Conservation (phyloP, 2,329 filamentous ascomycete species). For the Apiospora saccharicola region DNA sequence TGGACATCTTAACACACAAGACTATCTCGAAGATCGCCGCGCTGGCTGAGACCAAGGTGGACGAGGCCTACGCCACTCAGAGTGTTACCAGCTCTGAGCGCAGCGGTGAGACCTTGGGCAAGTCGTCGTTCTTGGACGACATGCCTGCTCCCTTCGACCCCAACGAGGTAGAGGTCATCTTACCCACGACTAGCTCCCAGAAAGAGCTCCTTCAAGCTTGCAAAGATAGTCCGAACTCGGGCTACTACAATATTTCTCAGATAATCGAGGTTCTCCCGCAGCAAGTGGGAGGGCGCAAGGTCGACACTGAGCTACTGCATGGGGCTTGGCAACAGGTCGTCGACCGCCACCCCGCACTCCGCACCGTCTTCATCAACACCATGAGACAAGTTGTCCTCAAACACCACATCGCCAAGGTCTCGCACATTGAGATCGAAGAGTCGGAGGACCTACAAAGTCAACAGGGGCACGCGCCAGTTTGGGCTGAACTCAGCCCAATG, state of each 20-base stretch:
- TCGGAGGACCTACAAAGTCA: neutral
- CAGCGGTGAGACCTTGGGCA: conserved; percentile 10
- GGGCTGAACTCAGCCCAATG: conserved; percentile 17
- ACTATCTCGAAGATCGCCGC: conserved; percentile 26
- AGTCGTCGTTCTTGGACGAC: conserved; percentile 15
- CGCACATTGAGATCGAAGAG: neutral
- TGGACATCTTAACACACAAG: conserved; percentile 27
- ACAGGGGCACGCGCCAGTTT: neutral
- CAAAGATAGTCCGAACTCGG: conserved; percentile 21
- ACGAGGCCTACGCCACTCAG: conserved; percentile 27
- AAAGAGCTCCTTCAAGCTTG: conserved; percentile 21
- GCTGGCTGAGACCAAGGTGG: conserved; percentile 23
- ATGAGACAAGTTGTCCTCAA: neutral
- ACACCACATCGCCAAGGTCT: neutral
- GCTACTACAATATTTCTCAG: conserved; percentile 27
- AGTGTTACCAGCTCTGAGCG: conserved; percentile 26
- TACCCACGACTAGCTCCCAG: conserved; percentile 19
- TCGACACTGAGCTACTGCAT: conserved; percentile 24
- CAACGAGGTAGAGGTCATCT: conserved; percentile 10
- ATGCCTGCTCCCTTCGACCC: conserved; percentile 23
- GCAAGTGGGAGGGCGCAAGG: neutral
- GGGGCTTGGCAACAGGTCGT: conserved; percentile 28
- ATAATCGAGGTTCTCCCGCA: conserved; percentile 17
- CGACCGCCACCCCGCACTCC: conserved; percentile 25
- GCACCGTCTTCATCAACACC: conserved; percentile 23